phyloP scores from a whole-genome alignment of 2,329 filamentous ascomycete species.

The Fusarium avenaceum region DNA sequence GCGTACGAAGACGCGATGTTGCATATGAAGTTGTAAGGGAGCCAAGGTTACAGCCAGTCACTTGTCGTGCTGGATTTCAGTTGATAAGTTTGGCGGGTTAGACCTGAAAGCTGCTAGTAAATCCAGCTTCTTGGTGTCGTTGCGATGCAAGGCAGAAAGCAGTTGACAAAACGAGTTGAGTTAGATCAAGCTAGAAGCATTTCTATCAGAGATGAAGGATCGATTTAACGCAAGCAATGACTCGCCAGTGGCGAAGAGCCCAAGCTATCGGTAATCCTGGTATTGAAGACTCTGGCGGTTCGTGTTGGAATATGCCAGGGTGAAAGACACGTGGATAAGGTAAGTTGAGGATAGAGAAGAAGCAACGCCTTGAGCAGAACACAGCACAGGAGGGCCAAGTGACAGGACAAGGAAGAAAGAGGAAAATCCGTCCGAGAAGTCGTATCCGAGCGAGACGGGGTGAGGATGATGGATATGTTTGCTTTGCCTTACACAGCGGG shows the following conservation, averaged over 20 bases:
- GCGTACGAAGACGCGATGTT: conserved; percentile 49
- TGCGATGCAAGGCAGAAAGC: conserved; percentile 4
- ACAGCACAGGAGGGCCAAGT: not conserved
- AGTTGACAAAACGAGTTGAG: conserved; percentile 4
- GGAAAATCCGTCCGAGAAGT: conserved; percentile 20
- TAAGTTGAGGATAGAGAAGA: conserved; percentile 14
- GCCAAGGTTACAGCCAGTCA: conserved; percentile 18
- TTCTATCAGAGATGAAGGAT: conserved; percentile 14
- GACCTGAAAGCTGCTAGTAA: conserved; percentile 4
- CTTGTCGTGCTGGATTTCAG: conserved; percentile 29
- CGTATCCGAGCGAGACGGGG: conserved; percentile 23
- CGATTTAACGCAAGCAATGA: conserved; percentile 19
- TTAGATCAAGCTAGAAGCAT: not conserved
- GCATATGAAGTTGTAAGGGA: conserved; percentile 41
- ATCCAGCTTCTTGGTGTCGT: conserved; percentile 12
- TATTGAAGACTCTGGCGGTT: conserved; percentile 21
- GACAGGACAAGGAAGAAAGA: conserved; percentile 19
- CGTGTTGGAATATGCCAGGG: conserved; percentile 11
- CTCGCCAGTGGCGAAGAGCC: conserved; percentile 22
- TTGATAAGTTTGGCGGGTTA: conserved; percentile 12
- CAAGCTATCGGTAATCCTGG: conserved; percentile 10
- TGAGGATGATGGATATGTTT: conserved; percentile 47
- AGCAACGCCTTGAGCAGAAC: conserved; percentile 2
- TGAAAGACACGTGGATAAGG: conserved; percentile 11
- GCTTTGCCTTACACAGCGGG: conserved; percentile 49